A percentile compares a stretch with the other conserved stretches of the same genome.
Conservation (phyloP, 2,329 filamentous ascomycete species). For the Colletotrichum australisinense region DNA sequence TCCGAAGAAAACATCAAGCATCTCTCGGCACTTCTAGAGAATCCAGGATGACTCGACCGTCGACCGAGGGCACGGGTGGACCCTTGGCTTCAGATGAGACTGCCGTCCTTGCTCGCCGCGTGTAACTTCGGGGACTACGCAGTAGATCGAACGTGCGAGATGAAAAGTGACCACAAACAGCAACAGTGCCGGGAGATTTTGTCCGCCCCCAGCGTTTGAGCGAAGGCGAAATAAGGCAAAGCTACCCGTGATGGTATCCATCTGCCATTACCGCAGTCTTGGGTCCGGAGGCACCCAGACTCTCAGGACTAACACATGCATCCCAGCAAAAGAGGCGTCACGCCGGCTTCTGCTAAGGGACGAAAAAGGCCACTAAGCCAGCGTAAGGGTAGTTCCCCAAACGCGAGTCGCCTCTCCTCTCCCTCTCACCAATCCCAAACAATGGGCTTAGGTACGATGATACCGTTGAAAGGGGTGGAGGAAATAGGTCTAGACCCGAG, state of each 20-base stretch:
- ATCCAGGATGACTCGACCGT: neutral
- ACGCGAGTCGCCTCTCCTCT: neutral
- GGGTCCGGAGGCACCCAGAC: neutral
- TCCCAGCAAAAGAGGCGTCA: neutral
- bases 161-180: neutral
- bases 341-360: neutral
- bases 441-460: neutral
- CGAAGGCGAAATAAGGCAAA: neutral
- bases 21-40: neutral
- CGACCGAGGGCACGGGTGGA: neutral
- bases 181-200: neutral
- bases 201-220: neutral
- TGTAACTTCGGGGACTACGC: neutral
- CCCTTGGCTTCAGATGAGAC: neutral
- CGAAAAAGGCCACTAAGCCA: neutral
- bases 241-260: neutral
- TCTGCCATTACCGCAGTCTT: conserved; percentile 1
- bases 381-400: neutral
- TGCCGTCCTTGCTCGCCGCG: neutral
- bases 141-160: neutral
- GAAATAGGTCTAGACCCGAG: neutral
- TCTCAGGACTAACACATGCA: neutral
- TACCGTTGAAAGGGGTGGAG: neutral
- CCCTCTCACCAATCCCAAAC: neutral
- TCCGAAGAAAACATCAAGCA: neutral